Evolutionary conservation across 2,329 filamentous ascomycete species (phyloP), one percentile per base, ranked within the genome.

Genomic region (Neophaeococcomyces mojaviensis): DNA sequence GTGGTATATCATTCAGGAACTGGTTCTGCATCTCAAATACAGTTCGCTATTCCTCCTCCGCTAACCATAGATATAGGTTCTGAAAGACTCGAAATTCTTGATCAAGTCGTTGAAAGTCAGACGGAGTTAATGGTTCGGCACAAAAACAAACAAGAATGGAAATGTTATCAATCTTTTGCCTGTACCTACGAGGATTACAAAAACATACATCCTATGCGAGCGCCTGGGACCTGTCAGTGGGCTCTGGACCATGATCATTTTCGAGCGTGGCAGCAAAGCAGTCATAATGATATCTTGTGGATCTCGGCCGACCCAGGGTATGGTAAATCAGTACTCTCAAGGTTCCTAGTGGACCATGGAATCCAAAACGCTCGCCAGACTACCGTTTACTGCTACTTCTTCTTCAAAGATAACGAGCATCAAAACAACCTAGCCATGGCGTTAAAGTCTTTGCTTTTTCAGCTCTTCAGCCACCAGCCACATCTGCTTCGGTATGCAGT

Each of bases 251-350:
- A 60, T 33, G 2, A 44, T 8, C 24, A 52, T 18, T 65, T 58
- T 39, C 39, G 35, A 7, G 22, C 43, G 8, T 65, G 59, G 62
- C 48, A 13, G 32, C 19, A 57, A n/a, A 59, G 46, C 37, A 3
- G 10, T 2, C 9, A 22, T 5, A 49, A 57, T 35, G 53, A 59
- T 46, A 53, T 67, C 26, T 59, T 68, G 18, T 67, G 59, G 63
- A 54, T 66, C 4, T 64, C 62, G 6, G 65, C 64, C 2, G 62
- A 65, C 37, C 64, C 62, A 18, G 64, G 64, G 20, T 66, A 61
- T 45, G 64, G 64, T 4, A 68, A 68, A 48, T 67, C 64, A 19
- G 64, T 67, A 0, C 54, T 68, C 0, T 49, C 63, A 0, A 57
- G 53, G 49, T 59, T 57, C 3, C 53, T 68, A 1, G 54, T 67